A percentile compares a stretch with the other conserved stretches of the same genome.
phyloP scores from a whole-genome alignment of 768 basidiomycete species.

The Termitomyces sp. region DNA sequence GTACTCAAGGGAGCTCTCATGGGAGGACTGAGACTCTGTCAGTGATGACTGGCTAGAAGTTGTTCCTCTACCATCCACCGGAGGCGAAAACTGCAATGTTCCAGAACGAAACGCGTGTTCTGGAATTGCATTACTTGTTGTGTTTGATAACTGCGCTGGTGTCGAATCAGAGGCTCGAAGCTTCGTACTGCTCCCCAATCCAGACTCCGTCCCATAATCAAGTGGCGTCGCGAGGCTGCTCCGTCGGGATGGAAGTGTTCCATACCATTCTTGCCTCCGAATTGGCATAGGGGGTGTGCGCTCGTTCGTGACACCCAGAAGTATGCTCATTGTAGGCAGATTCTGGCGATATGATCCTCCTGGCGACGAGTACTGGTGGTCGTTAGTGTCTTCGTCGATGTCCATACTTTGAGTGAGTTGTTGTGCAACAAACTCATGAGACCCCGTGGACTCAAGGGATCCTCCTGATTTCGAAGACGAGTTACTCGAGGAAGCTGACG shows the following conservation, averaged over 20 bases:
- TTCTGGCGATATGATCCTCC: background rate
- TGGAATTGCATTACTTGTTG: background rate
- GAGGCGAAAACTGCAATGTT: slow-evolving; percentile 19
- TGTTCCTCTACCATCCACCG: background rate
- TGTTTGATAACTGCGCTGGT: slow-evolving; percentile 1
- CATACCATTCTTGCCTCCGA: slow-evolving; percentile 32
- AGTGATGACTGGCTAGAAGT: slow-evolving; percentile 6
- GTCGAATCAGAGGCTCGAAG: background rate
- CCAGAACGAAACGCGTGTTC: slow-evolving; percentile 23
- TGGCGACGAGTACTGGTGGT: background rate
- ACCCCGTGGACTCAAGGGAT: slow-evolving; percentile 17
- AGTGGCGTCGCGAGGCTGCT: background rate
- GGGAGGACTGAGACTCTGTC: slow-evolving; percentile 18
- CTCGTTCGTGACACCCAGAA: background rate
- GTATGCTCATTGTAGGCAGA: background rate
- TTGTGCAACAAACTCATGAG: slow-evolving; percentile 41
- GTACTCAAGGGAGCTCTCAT: slow-evolving; percentile 18
- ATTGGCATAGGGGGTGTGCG: slow-evolving; percentile 13
- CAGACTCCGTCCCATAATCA: background rate
- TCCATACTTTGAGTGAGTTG: slow-evolving; percentile 43
- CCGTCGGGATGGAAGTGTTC: slow-evolving; percentile 16
- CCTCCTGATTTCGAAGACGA: background rate
- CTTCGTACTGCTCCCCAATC: background rate
- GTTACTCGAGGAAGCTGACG: slow-evolving; percentile 22
- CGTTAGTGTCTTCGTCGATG: slow-evolving; percentile 8